phyloP scores from a whole-genome alignment of 192 early-diverging fungal genomes.

The Pilobolus umbonatus region DNA sequence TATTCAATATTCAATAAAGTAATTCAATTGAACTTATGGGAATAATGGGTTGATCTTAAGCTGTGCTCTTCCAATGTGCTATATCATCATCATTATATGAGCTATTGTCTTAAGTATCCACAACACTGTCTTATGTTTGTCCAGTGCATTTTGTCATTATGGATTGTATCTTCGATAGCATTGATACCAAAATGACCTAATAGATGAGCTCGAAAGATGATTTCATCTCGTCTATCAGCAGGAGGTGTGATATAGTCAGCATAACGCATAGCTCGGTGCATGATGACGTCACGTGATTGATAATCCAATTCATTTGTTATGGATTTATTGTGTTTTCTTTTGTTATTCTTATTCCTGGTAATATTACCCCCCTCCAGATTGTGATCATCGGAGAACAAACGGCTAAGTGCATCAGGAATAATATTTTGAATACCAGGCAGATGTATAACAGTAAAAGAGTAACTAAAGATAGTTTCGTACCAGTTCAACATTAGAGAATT shows the following conservation, averaged over 20 bases:
- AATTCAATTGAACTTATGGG: too few species aligned
- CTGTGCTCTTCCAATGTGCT: too few species aligned
- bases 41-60: too few species aligned
- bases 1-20: too few species aligned
- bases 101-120: too few species aligned
- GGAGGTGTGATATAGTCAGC: background rate
- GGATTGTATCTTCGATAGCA: background rate
- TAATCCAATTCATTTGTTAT: background rate
- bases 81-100: too few species aligned
- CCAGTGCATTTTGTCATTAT: background rate
- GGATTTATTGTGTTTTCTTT: background rate
- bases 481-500: conserved; percentile 25
- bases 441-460: conserved; percentile 21
- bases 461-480: conserved; percentile 28
- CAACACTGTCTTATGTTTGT: background rate
- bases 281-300: too few species aligned
- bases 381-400: conserved; percentile 13
- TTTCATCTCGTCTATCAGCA: background rate
- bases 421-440: conserved; percentile 24
- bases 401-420: conserved; percentile 31
- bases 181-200: background rate
- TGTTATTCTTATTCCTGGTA: background rate
- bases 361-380: conserved; percentile 12
- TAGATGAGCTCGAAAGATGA: background rate
- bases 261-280: background rate